Evolutionary conservation across 148 eudicot species (phyloP), one percentile per base, ranked within the genome.

Genomic region (Fagopyrum homotropicum): DNA sequence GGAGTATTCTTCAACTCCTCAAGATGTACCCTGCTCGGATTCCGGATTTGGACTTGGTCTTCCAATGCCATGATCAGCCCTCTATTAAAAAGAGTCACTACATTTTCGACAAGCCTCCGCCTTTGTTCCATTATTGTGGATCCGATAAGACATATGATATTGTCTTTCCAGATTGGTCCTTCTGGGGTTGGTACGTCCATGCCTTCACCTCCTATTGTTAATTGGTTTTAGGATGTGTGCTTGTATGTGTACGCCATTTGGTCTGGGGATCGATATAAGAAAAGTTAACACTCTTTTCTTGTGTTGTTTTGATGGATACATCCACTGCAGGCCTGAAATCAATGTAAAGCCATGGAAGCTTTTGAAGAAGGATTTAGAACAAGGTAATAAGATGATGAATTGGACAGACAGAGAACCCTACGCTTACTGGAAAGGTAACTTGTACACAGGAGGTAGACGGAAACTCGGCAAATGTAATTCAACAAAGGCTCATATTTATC

Each of bases 341-440:
- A 79, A 82, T 69, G 77, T 84, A 30, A 82, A 77, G 70, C 87
- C 87, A 69, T 84, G 87, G 87, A 79, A 69, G 0, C 48, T 50
- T 26, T 54, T 82, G 50, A 45, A 77, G 44, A 84, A 84, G 79
- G 87, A 84, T 35, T n/a, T 84, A 30, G 79, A 77, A 54, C 73
- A 84, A 80, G 87, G 83, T 5, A 84, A 84, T 72, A 75, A 48
- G 50, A 79, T 51, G 79, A 55, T 45, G 17, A 84, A 66, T 70
- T 84, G 87, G 87, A 77, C 77, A 46, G 72, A 82, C 40, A 77
- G 84, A 54, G 77, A 72, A 60, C 87, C 87, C 2, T 77, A 75
- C 63, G 87, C 87, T 15, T 84, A 76, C 63, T 84, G 87, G 87
- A 84, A 82, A 64, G 87, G 87, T 4, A 84, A 84, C 56, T 60